Percentiles rank a stretch among this genome's conserved stretches.
phyloP scores from a whole-genome alignment of 805 yeast genomes.

The Saccharomycopsis oosterbeekiorum region DNA sequence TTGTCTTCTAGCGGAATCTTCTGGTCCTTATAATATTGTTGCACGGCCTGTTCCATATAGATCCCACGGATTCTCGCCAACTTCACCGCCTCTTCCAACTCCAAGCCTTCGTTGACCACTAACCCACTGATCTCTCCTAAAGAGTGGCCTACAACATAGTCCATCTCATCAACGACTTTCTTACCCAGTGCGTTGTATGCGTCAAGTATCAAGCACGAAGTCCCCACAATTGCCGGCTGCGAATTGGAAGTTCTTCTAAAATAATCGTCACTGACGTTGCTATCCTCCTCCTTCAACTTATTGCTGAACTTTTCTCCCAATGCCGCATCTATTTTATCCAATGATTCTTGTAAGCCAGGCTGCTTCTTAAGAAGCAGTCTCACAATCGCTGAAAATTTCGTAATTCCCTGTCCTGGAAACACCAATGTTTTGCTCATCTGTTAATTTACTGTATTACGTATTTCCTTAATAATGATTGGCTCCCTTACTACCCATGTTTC shows the following conservation, averaged over 20 bases:
- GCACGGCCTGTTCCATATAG: constrained; percentile 12
- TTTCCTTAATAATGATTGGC: background rate
- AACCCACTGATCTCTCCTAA: constrained; percentile 17
- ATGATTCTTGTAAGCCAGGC: constrained; percentile 1
- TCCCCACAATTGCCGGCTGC: constrained; percentile 16
- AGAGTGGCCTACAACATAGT: constrained; percentile 16
- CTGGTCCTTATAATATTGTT: background rate
- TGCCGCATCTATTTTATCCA: constrained; percentile 3
- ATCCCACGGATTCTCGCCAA: constrained; percentile 12
- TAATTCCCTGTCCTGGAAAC: constrained; percentile 18
- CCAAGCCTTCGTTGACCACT: constrained; percentile 5
- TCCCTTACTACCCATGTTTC: background rate
- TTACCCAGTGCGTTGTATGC: background rate
- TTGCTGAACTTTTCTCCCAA: constrained; percentile 1
- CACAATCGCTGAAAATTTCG: constrained; percentile 9
- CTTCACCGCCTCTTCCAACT: constrained; percentile 2
- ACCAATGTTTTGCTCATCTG: constrained; percentile 12
- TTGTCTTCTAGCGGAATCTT: background rate
- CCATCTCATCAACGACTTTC: background rate
- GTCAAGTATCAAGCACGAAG: constrained; percentile 7
- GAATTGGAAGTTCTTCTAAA: constrained; percentile 11
- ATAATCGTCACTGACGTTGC: background rate
- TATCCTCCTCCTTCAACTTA: background rate
- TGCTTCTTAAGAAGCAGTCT: background rate
- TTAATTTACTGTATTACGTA: background rate